Conservation (phyloP, 306 rosid genomes). For the Quercus dentata region DNA sequence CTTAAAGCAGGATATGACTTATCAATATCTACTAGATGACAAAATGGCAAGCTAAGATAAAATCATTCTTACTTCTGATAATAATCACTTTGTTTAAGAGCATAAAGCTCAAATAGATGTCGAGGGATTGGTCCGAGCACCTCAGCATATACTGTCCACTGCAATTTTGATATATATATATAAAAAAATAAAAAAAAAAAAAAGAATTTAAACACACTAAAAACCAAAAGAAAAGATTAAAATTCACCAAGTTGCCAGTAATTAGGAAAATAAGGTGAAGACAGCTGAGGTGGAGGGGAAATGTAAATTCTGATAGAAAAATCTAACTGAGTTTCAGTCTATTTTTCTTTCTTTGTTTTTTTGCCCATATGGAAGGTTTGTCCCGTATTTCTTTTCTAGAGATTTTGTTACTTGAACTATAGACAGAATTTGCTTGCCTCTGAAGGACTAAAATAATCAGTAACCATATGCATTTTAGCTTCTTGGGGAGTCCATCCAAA, state of each 20-base stretch:
- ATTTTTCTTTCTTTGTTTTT: not conserved
- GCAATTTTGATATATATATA: slow-evolving; percentile 28
- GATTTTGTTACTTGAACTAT: not conserved
- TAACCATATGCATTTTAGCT: slow-evolving; percentile 83
- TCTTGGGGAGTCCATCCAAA: slow-evolving; percentile 90
- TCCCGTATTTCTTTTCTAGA: not conserved
- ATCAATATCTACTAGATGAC: not conserved
- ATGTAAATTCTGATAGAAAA: not conserved
- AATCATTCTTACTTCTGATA: slow-evolving; percentile 60
- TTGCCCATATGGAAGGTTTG: not conserved
- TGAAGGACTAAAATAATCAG: slow-evolving; percentile 74
- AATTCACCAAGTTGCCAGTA: not conserved
- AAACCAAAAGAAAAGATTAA: not conserved
- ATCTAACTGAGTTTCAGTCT: not conserved
- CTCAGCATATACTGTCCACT: slow-evolving; percentile 83
- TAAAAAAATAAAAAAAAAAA: too few species aligned
- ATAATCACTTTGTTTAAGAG: slow-evolving; percentile 70
- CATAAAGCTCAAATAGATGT: slow-evolving; percentile 87
- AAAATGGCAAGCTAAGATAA: slow-evolving; percentile 16
- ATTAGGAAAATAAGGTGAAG: not conserved
- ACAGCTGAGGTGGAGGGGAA: not conserved
- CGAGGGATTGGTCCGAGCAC: slow-evolving; percentile 88
- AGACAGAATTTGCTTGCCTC: slow-evolving; percentile 52
- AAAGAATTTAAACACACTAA: not conserved
- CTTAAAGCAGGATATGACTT: not conserved